Conservation (phyloP, 371 early-diverging fungal species). For the Mucor ambiguus region DNA sequence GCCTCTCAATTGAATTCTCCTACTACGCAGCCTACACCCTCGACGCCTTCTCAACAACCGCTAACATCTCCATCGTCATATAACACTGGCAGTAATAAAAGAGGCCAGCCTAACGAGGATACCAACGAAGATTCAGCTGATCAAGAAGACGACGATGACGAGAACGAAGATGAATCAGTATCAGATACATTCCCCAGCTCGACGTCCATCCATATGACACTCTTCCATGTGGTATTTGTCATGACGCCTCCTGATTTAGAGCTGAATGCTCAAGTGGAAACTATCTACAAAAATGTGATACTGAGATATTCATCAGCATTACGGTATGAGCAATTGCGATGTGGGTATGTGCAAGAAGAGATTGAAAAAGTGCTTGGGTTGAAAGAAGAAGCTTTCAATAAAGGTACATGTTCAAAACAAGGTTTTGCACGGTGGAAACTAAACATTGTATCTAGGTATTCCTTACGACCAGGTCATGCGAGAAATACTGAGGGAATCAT, state of each 20-base stretch:
- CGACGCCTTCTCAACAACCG: neutral
- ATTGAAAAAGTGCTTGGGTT: conserved; percentile 71
- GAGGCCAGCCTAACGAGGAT: neutral
- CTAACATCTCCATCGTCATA: neutral
- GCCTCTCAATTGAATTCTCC: conserved; percentile 7
- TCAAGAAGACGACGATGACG: conserved; percentile 28
- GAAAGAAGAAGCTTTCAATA: conserved; percentile 59
- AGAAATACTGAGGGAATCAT: conserved; percentile 45
- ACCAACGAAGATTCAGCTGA: conserved; percentile 20
- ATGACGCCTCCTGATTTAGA: conserved; percentile 60
- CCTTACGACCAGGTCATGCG: conserved; percentile 45
- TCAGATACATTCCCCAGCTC: conserved; percentile 17
- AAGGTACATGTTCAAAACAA: conserved; percentile 30
- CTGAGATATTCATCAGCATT: conserved; percentile 75
- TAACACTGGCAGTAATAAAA: neutral
- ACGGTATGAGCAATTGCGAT: conserved; percentile 80
- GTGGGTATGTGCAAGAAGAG: conserved; percentile 80
- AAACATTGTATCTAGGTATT: conserved; percentile 14
- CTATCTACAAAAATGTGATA: conserved; percentile 74
- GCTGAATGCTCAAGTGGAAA: conserved; percentile 63
- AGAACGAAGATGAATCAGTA: conserved; percentile 17
- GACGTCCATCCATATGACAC: conserved; percentile 59
- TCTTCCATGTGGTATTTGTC: conserved; percentile 86
- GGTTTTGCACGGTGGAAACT: neutral
- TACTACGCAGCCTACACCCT: neutral